phyloP scores from a whole-genome alignment of 345 rosid species.

The Aquilaria yunnanensis region DNA sequence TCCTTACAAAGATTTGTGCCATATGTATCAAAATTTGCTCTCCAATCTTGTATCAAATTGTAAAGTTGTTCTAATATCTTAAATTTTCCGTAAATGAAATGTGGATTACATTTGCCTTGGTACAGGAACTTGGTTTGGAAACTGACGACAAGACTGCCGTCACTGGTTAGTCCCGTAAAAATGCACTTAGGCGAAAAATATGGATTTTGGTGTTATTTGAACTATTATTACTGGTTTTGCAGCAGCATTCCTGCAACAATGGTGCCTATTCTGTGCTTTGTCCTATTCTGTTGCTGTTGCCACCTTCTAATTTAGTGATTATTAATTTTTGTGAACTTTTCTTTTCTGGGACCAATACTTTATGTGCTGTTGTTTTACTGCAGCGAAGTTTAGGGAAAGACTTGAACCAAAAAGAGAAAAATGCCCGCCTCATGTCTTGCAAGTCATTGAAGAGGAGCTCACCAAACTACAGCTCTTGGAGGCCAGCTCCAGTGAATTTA shows the following conservation, averaged over 20 bases:
- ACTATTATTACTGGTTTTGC: too few relatives aligned
- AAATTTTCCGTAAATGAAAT: slow-evolving; percentile 8
- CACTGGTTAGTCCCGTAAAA: slow-evolving; percentile 48
- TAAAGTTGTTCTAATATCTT: slow-evolving; percentile 3
- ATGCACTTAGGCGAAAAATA: too few relatives aligned
- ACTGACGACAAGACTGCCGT: slow-evolving; percentile 99
- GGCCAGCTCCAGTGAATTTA: slow-evolving; percentile 99
- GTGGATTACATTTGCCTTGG: slow-evolving; percentile 15
- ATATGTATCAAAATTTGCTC: slow-evolving; percentile 2
- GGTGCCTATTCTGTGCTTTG: too few relatives aligned
- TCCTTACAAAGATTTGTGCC: slow-evolving; percentile 1
- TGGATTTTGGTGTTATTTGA: too few relatives aligned
- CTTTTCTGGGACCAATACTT: neutral
- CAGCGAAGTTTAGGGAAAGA: slow-evolving; percentile 96
- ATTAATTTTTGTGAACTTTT: neutral
- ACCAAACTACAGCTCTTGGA: slow-evolving; percentile 95
- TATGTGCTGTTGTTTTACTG: slow-evolving; percentile 18
- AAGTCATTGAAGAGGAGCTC: slow-evolving; percentile 98
- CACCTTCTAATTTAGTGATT: neutral
- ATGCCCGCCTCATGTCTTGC: slow-evolving; percentile 80
- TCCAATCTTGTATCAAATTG: neutral
- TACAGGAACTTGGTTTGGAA: slow-evolving; percentile 97
- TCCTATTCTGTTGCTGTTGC: too few relatives aligned
- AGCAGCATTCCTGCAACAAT: too few relatives aligned
- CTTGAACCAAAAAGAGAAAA: slow-evolving; percentile 82